phyloP scores from a whole-genome alignment of 306 rosid species.

The Vigna reflexopilosa region DNA sequence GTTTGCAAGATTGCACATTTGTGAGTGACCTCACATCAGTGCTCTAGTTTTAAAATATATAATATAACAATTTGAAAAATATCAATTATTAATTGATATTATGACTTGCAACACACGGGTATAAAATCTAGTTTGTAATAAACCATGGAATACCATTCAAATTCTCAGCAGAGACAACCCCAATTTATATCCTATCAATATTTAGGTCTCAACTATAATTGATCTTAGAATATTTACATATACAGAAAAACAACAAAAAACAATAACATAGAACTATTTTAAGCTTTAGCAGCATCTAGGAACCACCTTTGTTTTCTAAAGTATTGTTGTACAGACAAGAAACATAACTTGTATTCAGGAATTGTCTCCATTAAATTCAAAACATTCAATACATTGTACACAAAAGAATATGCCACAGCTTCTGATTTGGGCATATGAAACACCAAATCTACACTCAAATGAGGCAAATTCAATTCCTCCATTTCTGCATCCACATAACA shows the following conservation, averaged over 20 bases:
- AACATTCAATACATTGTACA: neutral
- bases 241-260: slow-evolving; percentile 7
- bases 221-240: neutral
- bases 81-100: neutral
- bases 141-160: slow-evolving; percentile 1
- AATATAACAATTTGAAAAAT: neutral
- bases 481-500: neutral
- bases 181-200: slow-evolving; percentile 13
- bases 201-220: slow-evolving; percentile 5
- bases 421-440: neutral
- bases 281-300: neutral
- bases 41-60: neutral
- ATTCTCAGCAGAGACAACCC: neutral
- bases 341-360: neutral
- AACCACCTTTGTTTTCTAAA: neutral
- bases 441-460: neutral
- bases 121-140: neutral
- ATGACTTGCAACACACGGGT: neutral
- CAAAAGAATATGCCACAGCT: neutral
- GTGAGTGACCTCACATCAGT: neutral
- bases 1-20: neutral
- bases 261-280: neutral
- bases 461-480: neutral
- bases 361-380: neutral
- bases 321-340: neutral